These are phyloP conservation scores for Tephrocybe sp. DNA, from an alignment of 768 basidiomycete genomes.

Conservation along the genomic window DNA sequence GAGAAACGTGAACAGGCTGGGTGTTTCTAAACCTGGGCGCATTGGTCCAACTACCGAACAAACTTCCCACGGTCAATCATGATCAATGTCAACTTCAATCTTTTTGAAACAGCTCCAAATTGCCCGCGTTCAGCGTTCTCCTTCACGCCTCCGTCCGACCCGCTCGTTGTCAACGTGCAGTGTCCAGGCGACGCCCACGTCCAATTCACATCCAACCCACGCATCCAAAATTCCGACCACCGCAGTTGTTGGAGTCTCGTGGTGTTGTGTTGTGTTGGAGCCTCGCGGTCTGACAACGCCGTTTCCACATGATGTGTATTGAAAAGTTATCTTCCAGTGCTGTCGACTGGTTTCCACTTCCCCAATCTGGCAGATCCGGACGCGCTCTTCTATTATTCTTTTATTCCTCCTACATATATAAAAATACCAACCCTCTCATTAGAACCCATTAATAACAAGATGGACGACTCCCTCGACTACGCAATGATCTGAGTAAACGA, in stretches of 20 bases:
- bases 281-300: neutral
- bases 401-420: too few species aligned
- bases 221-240: too few species aligned
- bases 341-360: neutral
- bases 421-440: too few species aligned
- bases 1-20: slow-evolving; percentile 16
- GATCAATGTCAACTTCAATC: neutral
- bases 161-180: too few species aligned
- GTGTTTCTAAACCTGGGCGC: slow-evolving; percentile 11
- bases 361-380: neutral
- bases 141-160: too few species aligned
- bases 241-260: too few species aligned
- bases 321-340: too few species aligned
- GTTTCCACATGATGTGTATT: slow-evolving; percentile 5
- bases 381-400: neutral
- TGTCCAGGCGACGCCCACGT: too few species aligned
- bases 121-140: neutral
- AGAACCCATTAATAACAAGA: too few species aligned
- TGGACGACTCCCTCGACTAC: neutral
- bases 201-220: too few species aligned
- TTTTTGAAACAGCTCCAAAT: neutral
- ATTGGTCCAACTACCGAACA: neutral
- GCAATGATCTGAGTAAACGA: neutral
- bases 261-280: neutral
- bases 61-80: slow-evolving; percentile 14